Base-by-base conservation (phyloP, 495 filamentous ascomycete genomes). In the Penicillium egyptiacum region DNA sequence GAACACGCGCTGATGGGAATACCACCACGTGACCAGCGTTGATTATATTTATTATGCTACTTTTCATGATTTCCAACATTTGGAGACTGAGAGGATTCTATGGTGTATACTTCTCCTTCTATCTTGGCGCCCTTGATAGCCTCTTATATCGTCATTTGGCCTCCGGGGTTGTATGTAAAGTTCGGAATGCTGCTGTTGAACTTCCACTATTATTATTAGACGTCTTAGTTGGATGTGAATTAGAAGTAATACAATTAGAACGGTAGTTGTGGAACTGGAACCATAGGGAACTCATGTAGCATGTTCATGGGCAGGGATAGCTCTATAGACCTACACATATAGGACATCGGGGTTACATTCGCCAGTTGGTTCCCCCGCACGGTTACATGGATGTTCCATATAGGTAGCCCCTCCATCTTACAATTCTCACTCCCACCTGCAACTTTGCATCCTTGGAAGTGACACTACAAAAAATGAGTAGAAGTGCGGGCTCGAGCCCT, bases 21-120 rank as follows among this genome's bases (percentile, higher is more conserved):
- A 53, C 39, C 50, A 52, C 50, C 50, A 53, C 50, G 50, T 53
- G 50, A 53, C 50, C 14, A 5, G 16, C 22, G 6, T 43, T 20
- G 19, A 31, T 2, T 31, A 31, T 19, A 39, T 52, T 19, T 8
- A 1, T 10, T 14, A 14, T 14, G 10, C 14, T 35, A 14, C 5
- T 23, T 14, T 49, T 50, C 16, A 19, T 37, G 4, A 33, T 33
- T 12, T 12, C 4, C 3, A 33, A 3, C 9, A 33, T 12, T 12
- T n/a, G 16, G 3, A n/a, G 6, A n/a, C 9, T 39, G 35, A 33
- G 16, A 39, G 35, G 35, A 16, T 5, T 39, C 16, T 7, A n/a
- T n/a, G 5, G 6, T 2, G 9, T 17, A 39, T 10, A 5, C 16
- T 8, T 7, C 33, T 14, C 0, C 4, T 8, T 39, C 35, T 3